These are phyloP conservation scores for Coelastrella sp. DNA, from an alignment of 139 green algal species.

Conservation along the genomic window DNA sequence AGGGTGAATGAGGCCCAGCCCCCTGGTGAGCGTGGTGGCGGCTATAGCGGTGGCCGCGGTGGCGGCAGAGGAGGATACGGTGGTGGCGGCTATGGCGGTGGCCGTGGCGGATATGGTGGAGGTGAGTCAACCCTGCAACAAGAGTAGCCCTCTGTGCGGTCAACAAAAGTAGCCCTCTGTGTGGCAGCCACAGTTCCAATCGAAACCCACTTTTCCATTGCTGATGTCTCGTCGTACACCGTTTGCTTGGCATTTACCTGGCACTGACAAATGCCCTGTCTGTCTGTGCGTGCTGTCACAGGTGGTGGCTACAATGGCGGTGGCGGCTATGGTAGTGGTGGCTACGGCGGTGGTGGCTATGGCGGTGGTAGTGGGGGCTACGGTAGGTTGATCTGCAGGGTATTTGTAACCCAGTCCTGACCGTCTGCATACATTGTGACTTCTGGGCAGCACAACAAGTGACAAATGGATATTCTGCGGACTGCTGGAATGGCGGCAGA, in stretches of 20 bases:
- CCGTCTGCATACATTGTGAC: neutral
- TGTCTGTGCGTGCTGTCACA: neutral
- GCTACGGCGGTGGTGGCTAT: constrained; percentile 11
- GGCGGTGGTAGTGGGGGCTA: neutral
- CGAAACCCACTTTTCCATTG: too few species aligned
- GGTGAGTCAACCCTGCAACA: neutral
- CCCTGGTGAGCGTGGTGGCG: constrained; percentile 36
- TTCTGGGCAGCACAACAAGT: neutral
- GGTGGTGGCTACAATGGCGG: constrained; percentile 37
- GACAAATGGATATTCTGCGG: neutral
- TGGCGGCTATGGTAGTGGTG: constrained; percentile 30
- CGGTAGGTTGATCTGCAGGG: neutral
- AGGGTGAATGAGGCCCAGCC: constrained; percentile 72
- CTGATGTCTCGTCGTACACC: too few species aligned
- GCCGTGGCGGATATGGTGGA: constrained; percentile 43
- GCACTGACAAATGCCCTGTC: too few species aligned
- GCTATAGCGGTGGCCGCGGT: constrained; percentile 11
- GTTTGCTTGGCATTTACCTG: too few species aligned
- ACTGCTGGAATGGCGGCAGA: neutral
- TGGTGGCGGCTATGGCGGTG: constrained; percentile 9
- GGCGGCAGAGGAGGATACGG: neutral
- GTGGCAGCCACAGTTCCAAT: too few species aligned
- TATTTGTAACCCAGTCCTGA: neutral
- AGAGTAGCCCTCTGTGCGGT: too few species aligned
- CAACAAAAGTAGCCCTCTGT: too few species aligned